These are phyloP conservation scores for Calonectria pseudoreteaudii DNA, from an alignment of 2,329 filamentous ascomycete species.

Conservation along the genomic window DNA sequence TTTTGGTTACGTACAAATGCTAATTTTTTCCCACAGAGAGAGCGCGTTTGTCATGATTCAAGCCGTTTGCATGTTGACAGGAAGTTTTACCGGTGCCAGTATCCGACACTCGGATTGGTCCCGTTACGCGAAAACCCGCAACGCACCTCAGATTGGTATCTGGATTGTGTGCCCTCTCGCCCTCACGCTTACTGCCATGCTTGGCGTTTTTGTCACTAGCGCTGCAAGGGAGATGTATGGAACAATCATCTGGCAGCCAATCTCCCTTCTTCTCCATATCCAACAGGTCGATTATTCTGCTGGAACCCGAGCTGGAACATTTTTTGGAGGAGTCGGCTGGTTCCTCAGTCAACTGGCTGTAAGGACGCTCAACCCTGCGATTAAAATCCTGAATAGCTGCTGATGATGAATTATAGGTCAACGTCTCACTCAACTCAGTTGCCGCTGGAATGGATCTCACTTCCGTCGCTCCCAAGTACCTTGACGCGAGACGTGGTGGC, in stretches of 20 bases:
- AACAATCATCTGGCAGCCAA: not conserved
- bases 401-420: not conserved
- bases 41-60: slow-evolving; percentile 1
- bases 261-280: not conserved
- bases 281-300: not conserved
- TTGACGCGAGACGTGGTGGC: not conserved
- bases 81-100: not conserved
- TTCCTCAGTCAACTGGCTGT: not conserved
- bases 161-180: not conserved
- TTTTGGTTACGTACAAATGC: not conserved
- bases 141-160: not conserved
- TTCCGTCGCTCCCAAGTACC: not conserved
- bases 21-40: not conserved
- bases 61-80: not conserved
- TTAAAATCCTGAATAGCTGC: not conserved
- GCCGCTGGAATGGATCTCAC: not conserved
- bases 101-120: slow-evolving; percentile 1
- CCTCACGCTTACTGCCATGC: not conserved
- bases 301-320: not conserved
- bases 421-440: not conserved
- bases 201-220: not conserved
- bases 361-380: not conserved
- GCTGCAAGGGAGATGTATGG: not conserved
- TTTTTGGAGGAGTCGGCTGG: slow-evolving; percentile 1
- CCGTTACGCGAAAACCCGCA: not conserved